Conservation (phyloP, 2,329 filamentous ascomycete species). For the Myotisia sp. region DNA sequence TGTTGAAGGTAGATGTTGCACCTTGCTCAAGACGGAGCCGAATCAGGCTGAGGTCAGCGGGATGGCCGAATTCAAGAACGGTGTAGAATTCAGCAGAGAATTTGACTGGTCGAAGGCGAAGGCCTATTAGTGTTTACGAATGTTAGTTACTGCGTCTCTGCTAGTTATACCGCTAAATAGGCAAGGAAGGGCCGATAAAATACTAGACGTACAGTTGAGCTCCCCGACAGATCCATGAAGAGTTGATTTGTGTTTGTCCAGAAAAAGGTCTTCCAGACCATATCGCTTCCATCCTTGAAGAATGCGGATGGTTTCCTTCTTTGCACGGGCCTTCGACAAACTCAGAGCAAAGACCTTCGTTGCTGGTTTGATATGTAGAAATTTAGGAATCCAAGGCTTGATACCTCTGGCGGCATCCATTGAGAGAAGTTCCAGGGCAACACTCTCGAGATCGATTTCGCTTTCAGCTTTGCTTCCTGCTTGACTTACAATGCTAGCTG, state of each 20-base stretch:
- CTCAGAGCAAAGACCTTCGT: constrained; percentile 61
- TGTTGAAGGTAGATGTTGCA: constrained; percentile 79
- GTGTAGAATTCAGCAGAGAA: constrained; percentile 81
- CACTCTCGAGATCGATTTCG: constrained; percentile 8
- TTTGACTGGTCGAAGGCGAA: constrained; percentile 72
- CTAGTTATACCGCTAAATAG: too few relatives aligned
- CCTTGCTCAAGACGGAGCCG: constrained; percentile 82
- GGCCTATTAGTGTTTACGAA: too few relatives aligned
- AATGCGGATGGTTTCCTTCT: constrained; percentile 61
- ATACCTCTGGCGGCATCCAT: constrained; percentile 34
- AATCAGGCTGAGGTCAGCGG: constrained; percentile 61
- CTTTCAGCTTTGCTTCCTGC: constrained; percentile 6
- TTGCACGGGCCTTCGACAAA: constrained; percentile 55
- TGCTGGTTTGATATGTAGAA: constrained; percentile 80
- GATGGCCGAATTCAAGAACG: constrained; percentile 70
- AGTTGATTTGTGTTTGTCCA: constrained; percentile 65
- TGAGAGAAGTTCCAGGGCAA: constrained; percentile 18
- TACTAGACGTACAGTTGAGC: constrained; percentile 58
- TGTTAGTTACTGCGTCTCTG: too few relatives aligned
- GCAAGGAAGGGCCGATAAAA: too few relatives aligned
- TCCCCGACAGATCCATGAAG: constrained; percentile 65
- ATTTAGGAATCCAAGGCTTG: constrained; percentile 75
- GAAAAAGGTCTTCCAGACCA: constrained; percentile 64
- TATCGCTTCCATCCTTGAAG: constrained; percentile 68
- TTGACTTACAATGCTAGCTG: constrained; percentile 11